Evolutionary conservation across 2,329 filamentous ascomycete genomes (phyloP).

Genomic region (Cladosporium sp.): DNA sequence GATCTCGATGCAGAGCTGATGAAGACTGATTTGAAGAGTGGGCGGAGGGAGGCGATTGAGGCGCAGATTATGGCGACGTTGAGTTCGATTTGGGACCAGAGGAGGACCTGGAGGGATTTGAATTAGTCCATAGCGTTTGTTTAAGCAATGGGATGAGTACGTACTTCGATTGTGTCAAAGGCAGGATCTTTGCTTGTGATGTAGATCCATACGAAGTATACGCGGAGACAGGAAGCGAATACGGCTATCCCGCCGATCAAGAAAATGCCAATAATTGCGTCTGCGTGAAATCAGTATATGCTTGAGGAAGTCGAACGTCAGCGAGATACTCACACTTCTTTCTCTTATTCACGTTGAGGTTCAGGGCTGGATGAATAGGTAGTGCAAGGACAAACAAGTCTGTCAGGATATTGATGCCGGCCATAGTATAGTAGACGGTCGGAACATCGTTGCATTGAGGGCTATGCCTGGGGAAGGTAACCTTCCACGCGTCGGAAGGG

Average conservation of each 20-base stretch:
- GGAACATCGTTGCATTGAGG: not conserved
- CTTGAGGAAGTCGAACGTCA: not conserved
- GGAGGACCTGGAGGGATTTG: conserved; percentile 18
- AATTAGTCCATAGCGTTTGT: not conserved
- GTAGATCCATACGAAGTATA: not conserved
- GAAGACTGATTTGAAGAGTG: conserved; percentile 3
- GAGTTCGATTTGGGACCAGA: conserved; percentile 8
- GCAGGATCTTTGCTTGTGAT: not conserved
- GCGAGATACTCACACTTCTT: not conserved
- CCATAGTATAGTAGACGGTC: not conserved
- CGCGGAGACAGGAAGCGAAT: not conserved
- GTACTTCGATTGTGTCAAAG: conserved; percentile 4
- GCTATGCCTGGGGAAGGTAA: not conserved
- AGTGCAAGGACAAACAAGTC: not conserved
- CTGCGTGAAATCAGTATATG: not conserved
- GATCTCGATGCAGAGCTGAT: not conserved
- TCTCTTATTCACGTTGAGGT: conserved; percentile 1
- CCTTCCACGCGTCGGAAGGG: conserved; percentile 2
- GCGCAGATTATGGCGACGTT: conserved; percentile 3
- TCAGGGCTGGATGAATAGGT: not conserved
- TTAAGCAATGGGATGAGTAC: not conserved
- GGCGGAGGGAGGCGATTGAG: not conserved
- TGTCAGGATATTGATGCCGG: conserved; percentile 3
- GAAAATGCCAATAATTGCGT: conserved; percentile 4
- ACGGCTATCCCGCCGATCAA: not conserved